Evolutionary conservation across 192 early-diverging fungal genomes (phyloP), one percentile per base, ranked within the genome.

Genomic region (Coemansia sp.): DNA sequence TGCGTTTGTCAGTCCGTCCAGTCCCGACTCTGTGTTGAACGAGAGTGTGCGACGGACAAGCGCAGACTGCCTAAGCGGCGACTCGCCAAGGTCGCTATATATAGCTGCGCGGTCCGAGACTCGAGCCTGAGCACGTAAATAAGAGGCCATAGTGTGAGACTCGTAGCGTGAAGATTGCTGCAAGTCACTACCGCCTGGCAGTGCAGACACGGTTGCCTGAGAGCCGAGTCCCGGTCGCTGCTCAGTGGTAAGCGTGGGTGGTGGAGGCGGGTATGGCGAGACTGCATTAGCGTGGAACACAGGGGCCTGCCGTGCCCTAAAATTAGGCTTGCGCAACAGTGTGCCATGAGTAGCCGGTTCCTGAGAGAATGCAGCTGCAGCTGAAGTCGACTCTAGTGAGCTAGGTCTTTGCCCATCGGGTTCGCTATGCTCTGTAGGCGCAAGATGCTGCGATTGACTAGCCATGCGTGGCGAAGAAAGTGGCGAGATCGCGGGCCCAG

Each of bases 241-340:
- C 8, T 57, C 65, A 4, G 37, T 34, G 65, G 65, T 19, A 51
- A 53, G 65, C 42, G 44, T 11, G 39, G 62, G 60, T 32, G 69
- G 69, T 23, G 69, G 61, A 14, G 69, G 69, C 45, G 69, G 69
- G 39, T 70, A 70, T 14, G 69, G 69, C 69, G 69, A 63, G 5
- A 64, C 34, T 53, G 63, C 36, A 39, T 55, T 61, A 3, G 63
- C 50, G 34, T 70, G 69, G n/a, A 70, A 64, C 50, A 64, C 42
- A 34, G 69, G 31, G 14, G 48, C 2, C 17, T 50, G 50, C 12
- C 62, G 61, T 8, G 59, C 3, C 5, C 55, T 27, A 25, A 60
- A n/a, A 36, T 32, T 25, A 7, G 59, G 39, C 45, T 53, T 31
- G 31, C 58, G 27, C 9, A 27, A 31, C 14, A 15, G 51, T 14